Percentiles rank a stretch among this genome's conserved stretches.
These are phyloP conservation scores for Trebouxiophyceae sp. DNA, from an alignment of 163 green algal species.

Conservation along the genomic window DNA sequence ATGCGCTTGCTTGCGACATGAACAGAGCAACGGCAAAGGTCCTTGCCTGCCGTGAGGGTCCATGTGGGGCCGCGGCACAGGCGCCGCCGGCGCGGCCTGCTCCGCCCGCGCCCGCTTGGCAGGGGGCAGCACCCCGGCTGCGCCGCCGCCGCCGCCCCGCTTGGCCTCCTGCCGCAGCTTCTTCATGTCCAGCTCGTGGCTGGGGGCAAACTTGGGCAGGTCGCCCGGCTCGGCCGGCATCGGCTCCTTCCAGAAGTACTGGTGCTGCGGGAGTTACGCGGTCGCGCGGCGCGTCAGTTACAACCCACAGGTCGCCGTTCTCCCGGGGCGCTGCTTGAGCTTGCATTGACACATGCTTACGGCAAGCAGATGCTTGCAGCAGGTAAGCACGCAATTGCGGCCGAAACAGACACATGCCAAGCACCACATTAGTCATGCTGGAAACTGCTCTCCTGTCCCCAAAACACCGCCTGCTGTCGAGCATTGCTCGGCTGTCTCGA, in stretches of 20 bases:
- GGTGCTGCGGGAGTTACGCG: conserved; percentile 20
- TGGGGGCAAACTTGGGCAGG: conserved; percentile 52
- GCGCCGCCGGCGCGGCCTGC: too few species aligned
- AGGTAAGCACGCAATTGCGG: neutral
- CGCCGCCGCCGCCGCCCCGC: conserved; percentile 3
- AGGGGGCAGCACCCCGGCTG: too few species aligned
- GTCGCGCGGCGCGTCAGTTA: too few species aligned
- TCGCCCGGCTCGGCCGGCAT: conserved; percentile 39
- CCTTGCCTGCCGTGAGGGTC: too few species aligned
- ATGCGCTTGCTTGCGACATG: too few species aligned
- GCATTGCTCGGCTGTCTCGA: neutral
- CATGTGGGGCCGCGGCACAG: too few species aligned
- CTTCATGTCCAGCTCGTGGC: conserved; percentile 80
- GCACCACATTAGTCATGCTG: neutral
- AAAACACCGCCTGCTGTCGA: neutral
- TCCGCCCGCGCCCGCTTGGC: too few species aligned
- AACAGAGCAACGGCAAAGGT: too few species aligned
- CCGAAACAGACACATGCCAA: neutral
- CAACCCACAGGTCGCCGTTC: neutral
- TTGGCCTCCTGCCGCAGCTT: conserved; percentile 32
- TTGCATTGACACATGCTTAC: neutral
- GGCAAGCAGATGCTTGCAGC: neutral
- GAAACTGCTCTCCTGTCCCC: neutral
- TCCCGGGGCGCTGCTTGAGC: neutral
- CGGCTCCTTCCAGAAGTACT: conserved; percentile 45